Evolutionary conservation across 1,139 yeast genomes (phyloP).

Genomic region (Pichia sp.): DNA sequence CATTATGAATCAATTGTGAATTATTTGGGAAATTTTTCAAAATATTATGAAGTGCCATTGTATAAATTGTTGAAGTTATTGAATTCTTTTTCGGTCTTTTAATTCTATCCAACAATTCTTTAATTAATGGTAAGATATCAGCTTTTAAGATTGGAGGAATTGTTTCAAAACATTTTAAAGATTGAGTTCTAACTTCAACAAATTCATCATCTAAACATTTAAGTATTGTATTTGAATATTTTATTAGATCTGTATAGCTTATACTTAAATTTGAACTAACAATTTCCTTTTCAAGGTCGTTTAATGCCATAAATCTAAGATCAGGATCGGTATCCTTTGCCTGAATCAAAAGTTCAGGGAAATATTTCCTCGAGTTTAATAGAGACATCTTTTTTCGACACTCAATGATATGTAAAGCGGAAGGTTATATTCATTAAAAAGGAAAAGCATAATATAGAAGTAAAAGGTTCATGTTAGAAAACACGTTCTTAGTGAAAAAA

Average conservation of each 20-base stretch:
- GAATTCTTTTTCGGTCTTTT: conserved; percentile 30
- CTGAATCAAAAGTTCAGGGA: conserved; percentile 37
- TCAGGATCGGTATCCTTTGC: conserved; percentile 73
- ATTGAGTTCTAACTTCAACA: conserved; percentile 74
- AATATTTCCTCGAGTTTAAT: conserved; percentile 14
- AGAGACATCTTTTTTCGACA: not conserved
- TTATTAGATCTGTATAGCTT: conserved; percentile 28
- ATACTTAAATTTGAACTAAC: conserved; percentile 24
- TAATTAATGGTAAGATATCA: conserved; percentile 23
- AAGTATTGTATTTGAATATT: conserved; percentile 44
- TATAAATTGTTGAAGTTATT: conserved; percentile 56
- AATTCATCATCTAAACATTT: conserved; percentile 54
- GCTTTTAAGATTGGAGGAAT: conserved; percentile 30
- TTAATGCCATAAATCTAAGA: conserved; percentile 78
- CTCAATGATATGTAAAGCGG: too few species aligned
- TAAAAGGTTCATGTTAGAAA: too few species aligned
- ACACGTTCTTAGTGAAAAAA: too few species aligned
- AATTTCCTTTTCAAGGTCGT: conserved; percentile 55
- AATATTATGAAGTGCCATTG: conserved; percentile 64
- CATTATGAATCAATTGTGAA: conserved; percentile 13
- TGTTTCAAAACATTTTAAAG: conserved; percentile 52
- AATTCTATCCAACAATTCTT: conserved; percentile 21
- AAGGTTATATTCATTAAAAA: too few species aligned
- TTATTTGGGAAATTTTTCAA: conserved; percentile 34
- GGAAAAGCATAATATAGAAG: too few species aligned